These are phyloP conservation scores for Elaeis guineensis DNA, from an alignment of 176 grass and related monocot genomes.

Conservation along the genomic window DNA sequence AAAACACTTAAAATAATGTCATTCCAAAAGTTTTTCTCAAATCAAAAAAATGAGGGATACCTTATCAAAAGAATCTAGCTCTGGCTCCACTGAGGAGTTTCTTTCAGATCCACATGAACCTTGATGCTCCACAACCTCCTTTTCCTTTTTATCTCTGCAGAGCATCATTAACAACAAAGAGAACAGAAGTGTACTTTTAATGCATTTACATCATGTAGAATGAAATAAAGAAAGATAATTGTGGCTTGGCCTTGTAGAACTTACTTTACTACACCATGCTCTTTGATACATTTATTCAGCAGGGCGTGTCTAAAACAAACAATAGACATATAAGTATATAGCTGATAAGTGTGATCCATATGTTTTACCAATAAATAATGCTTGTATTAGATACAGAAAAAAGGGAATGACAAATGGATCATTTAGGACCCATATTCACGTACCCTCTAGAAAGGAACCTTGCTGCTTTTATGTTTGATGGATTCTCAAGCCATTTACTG, in stretches of 20 bases:
- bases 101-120: constrained; percentile 23
- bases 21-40: too few species aligned
- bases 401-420: constrained; percentile 9
- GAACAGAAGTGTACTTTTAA: constrained; percentile 17
- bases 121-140: constrained; percentile 24
- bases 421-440: constrained; percentile 16
- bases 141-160: constrained; percentile 34
- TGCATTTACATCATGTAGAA: too few species aligned
- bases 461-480: constrained; percentile 83
- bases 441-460: constrained; percentile 91
- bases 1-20: too few species aligned
- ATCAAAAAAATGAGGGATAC: constrained; percentile 30
- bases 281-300: constrained; percentile 73
- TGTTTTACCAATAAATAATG: not conserved
- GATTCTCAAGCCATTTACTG: constrained; percentile 89
- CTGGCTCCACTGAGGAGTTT: constrained; percentile 24
- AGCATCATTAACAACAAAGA: constrained; percentile 7
- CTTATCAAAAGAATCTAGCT: constrained; percentile 88
- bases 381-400: constrained; percentile 5
- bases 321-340: not conserved
- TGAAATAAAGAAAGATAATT: too few species aligned
- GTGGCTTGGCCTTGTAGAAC: constrained; percentile 3
- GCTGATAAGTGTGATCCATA: not conserved
- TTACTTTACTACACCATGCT: constrained; percentile 65
- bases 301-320: constrained; percentile 54